Conservation (phyloP, 768 basidiomycete species). For the Trametes elegans region DNA sequence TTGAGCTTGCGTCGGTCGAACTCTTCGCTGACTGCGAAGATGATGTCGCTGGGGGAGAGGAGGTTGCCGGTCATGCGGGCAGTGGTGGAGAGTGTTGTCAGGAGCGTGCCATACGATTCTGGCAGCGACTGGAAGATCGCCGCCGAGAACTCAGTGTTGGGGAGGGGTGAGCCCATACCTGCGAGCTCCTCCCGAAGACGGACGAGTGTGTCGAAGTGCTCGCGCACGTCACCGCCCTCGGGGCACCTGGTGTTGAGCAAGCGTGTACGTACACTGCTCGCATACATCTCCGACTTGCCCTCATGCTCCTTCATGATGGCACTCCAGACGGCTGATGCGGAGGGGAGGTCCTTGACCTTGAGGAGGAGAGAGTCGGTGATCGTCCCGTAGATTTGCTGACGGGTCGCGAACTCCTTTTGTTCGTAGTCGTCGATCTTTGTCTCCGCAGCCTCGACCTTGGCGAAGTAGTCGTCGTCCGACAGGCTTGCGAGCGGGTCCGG, state of each 20-base stretch:
- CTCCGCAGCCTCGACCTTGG: background rate
- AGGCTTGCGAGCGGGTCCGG: background rate
- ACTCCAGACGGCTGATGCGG: background rate
- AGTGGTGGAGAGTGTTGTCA: background rate
- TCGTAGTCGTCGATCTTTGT: background rate
- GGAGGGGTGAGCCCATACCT: background rate
- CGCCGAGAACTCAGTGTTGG: background rate
- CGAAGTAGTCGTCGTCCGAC: conserved; percentile 1
- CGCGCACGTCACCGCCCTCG: background rate
- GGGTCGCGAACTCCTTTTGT: background rate
- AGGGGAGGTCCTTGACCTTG: background rate
- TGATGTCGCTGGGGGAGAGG: background rate
- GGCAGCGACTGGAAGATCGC: conserved; percentile 5
- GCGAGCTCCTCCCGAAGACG: background rate
- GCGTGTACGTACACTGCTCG: background rate
- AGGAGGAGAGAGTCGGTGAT: background rate
- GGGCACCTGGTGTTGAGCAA: background rate
- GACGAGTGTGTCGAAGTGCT: background rate
- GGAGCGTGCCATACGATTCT: background rate
- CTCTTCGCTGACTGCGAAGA: background rate
- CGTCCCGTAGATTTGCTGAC: conserved; percentile 7
- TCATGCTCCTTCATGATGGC: background rate
- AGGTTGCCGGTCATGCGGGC: background rate
- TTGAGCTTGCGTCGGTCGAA: background rate
- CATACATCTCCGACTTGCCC: conserved; percentile 2